A percentile compares a stretch with the other conserved stretches of the same genome.
These are phyloP conservation scores for Alternaria gansuensis DNA, from an alignment of 2,329 filamentous ascomycete genomes.

Conservation along the genomic window DNA sequence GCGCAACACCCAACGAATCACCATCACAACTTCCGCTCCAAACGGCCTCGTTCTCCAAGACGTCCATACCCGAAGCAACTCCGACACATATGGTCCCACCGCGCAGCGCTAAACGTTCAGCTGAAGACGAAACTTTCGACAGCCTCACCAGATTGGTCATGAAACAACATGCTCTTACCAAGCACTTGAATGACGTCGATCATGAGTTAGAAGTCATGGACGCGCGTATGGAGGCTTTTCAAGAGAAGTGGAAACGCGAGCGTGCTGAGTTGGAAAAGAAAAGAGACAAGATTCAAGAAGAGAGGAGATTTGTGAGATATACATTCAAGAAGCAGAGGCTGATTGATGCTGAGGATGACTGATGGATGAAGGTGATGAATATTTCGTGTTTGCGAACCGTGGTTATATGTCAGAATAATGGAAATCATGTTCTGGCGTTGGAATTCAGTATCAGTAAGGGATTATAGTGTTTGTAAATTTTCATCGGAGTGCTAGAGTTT, in stretches of 20 bases:
- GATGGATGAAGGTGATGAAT: neutral
- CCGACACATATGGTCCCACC: neutral
- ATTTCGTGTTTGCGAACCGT: neutral
- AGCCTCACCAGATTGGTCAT: slow-evolving; percentile 11
- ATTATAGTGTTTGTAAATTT: neutral
- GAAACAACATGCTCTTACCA: slow-evolving; percentile 20
- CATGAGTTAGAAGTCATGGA: slow-evolving; percentile 19
- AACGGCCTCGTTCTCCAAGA: neutral
- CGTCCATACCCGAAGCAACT: neutral
- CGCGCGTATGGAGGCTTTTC: slow-evolving; percentile 4
- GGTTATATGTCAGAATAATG: neutral
- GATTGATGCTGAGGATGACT: neutral
- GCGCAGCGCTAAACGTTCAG: slow-evolving; percentile 17
- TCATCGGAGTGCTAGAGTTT: neutral
- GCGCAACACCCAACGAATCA: neutral
- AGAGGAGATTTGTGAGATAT: slow-evolving; percentile 15
- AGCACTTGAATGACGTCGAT: slow-evolving; percentile 17
- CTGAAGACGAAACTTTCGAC: slow-evolving; percentile 23
- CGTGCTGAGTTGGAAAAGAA: slow-evolving; percentile 2
- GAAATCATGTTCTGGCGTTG: neutral
- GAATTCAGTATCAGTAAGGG: neutral
- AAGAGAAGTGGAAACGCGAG: slow-evolving; percentile 15
- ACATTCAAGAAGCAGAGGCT: slow-evolving; percentile 22
- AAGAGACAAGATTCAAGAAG: slow-evolving; percentile 2
- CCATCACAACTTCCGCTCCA: neutral